phyloP scores from a whole-genome alignment of 2,329 filamentous ascomycete species.

The Fusarium nematophilum region DNA sequence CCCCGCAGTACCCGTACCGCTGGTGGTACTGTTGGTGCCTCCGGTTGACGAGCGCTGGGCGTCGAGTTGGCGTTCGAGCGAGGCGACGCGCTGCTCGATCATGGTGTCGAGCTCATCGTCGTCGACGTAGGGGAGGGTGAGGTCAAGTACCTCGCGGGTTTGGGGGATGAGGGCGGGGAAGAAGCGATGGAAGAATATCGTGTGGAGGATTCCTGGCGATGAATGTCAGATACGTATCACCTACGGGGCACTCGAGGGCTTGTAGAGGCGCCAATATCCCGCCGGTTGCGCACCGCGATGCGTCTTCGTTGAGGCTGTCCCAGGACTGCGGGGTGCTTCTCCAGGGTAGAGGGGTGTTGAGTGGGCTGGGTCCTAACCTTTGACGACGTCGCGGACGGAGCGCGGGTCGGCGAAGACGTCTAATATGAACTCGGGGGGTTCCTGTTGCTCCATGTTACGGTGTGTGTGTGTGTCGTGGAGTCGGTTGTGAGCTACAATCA shows the following conservation, averaged over 20 bases:
- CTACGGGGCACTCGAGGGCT: too few species aligned
- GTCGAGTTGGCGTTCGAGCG: slow-evolving; percentile 82
- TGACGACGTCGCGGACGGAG: slow-evolving; percentile 91
- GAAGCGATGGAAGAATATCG: slow-evolving; percentile 99
- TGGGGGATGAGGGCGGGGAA: slow-evolving; percentile 87
- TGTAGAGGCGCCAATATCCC: too few species aligned
- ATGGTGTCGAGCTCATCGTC: slow-evolving; percentile 92
- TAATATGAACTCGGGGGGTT: slow-evolving; percentile 88
- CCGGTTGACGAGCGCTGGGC: slow-evolving; percentile 60
- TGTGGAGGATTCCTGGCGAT: slow-evolving; percentile 84
- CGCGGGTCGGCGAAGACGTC: slow-evolving; percentile 93
- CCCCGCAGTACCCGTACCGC: slow-evolving; percentile 55
- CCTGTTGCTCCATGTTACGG: slow-evolving; percentile 64
- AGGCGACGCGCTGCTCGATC: slow-evolving; percentile 86
- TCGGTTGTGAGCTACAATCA: slow-evolving; percentile 40
- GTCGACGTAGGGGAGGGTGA: slow-evolving; percentile 89
- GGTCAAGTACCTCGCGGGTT: slow-evolving; percentile 89
- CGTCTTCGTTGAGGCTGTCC: slow-evolving; percentile 13
- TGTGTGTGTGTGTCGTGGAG: slow-evolving; percentile 29
- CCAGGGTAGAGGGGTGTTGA: slow-evolving; percentile 36
- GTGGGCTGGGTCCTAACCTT: slow-evolving; percentile 68
- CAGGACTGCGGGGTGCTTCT: slow-evolving; percentile 30
- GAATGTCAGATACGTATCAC: not conserved
- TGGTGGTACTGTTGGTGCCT: slow-evolving; percentile 23
- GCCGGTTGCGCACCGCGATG: not conserved